Conservation (phyloP, 169 alveolate genomes). For the Eimeria nieschulzi region DNA sequence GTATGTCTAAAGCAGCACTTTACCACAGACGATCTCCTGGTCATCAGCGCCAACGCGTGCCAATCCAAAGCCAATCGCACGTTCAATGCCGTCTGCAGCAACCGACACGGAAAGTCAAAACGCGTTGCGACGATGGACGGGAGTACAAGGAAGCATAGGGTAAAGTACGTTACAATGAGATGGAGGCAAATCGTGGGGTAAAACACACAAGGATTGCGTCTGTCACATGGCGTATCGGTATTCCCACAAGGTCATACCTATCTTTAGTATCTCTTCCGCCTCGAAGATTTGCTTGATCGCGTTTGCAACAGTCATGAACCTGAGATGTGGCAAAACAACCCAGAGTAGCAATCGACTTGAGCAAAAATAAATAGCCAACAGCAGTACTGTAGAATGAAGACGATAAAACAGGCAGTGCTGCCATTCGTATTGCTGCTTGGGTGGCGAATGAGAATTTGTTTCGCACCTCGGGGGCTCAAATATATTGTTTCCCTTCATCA, state of each 20-base stretch:
- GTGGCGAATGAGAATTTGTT: background rate
- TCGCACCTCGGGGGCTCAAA: slow-evolving; percentile 94
- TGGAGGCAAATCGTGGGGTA: no score
- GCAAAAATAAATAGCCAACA: background rate
- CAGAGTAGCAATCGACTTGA: background rate
- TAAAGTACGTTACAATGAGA: no score
- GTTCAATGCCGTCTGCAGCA: slow-evolving; percentile 16
- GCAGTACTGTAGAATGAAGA: background rate
- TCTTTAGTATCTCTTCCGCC: slow-evolving; percentile 38
- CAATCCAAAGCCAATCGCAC: slow-evolving; percentile 70
- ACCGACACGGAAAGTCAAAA: background rate
- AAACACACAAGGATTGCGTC: background rate
- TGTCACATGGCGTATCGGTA: background rate
- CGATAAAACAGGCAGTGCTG: background rate
- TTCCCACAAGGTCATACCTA: background rate
- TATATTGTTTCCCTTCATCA: slow-evolving; percentile 92
- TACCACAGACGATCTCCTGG: slow-evolving; percentile 72
- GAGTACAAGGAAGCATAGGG: no score
- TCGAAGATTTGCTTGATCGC: slow-evolving; percentile 76
- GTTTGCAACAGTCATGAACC: slow-evolving; percentile 73
- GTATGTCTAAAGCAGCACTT: background rate
- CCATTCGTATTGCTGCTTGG: background rate
- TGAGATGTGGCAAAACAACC: background rate
- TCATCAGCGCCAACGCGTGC: slow-evolving; percentile 75
- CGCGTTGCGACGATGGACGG: no score